These are phyloP conservation scores for Stromatinia cepivora DNA, from an alignment of 2,329 filamentous ascomycete genomes.

Conservation along the genomic window DNA sequence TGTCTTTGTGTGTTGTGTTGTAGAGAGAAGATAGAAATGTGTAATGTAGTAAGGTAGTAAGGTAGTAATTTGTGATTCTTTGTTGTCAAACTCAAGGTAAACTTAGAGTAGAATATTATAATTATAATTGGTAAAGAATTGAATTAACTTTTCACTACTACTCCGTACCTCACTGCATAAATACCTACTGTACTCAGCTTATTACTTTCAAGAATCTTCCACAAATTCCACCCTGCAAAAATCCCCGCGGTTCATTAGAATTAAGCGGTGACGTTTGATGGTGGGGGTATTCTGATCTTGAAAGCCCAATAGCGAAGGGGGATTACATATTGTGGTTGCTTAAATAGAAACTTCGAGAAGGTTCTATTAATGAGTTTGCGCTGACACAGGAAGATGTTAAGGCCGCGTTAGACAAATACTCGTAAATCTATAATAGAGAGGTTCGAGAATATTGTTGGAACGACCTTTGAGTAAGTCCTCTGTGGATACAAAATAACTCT, in stretches of 20 bases:
- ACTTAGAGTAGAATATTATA: not conserved
- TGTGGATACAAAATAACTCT: too few species aligned
- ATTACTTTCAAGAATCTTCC: conserved; percentile 19
- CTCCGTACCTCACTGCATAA: not conserved
- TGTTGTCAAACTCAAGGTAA: too few species aligned
- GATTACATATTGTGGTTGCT: too few species aligned
- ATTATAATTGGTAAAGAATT: not conserved
- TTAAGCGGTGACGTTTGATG: conserved; percentile 13
- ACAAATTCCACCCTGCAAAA: not conserved
- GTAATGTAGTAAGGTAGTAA: not conserved
- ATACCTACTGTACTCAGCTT: not conserved
- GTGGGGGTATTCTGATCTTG: not conserved
- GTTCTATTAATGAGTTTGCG: not conserved
- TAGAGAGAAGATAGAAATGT: not conserved
- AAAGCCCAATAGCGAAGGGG: not conserved
- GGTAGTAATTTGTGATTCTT: not conserved
- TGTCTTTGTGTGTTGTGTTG: not conserved
- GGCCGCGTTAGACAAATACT: too few species aligned
- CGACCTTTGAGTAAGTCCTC: too few species aligned
- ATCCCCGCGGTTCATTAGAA: not conserved
- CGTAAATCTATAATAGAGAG: too few species aligned
- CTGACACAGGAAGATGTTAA: too few species aligned
- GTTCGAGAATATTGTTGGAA: too few species aligned
- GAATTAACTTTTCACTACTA: not conserved
- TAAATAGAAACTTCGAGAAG: conserved; percentile 11